These are phyloP conservation scores for Mentha longifolia DNA, from an alignment of 257 asterid genomes.

Conservation along the genomic window DNA sequence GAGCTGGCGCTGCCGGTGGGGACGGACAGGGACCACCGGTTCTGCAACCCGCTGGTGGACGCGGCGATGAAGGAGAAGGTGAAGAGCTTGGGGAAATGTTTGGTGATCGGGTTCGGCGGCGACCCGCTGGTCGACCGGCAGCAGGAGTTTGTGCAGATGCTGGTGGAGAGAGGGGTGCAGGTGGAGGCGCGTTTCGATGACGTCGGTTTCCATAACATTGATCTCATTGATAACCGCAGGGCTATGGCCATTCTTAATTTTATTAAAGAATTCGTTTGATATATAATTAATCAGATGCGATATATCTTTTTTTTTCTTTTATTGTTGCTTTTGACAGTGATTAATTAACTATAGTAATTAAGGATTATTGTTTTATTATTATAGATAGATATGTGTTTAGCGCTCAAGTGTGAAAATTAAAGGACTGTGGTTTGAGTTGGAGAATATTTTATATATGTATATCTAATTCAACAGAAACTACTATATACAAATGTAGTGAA, in stretches of 20 bases:
- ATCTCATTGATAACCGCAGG: constrained; percentile 67
- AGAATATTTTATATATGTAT: no score
- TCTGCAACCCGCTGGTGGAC: constrained; percentile 71
- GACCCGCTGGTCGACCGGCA: constrained; percentile 85
- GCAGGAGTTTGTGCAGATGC: constrained; percentile 75
- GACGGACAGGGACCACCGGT: constrained; percentile 81
- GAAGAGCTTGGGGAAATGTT: constrained; percentile 58
- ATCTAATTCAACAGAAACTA: no score
- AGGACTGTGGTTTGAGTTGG: no score
- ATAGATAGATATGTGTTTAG: no score
- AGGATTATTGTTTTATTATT: no score
- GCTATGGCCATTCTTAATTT: constrained; percentile 68
- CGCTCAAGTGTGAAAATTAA: no score
- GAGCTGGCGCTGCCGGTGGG: constrained; percentile 82
- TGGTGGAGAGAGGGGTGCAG: constrained; percentile 66
- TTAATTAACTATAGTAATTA: no score
- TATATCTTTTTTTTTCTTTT: no score
- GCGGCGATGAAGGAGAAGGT: constrained; percentile 52
- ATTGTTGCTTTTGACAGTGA: no score
- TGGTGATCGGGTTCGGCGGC: constrained; percentile 90
- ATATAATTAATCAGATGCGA: background rate
- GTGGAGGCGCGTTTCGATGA: constrained; percentile 94
- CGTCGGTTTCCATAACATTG: constrained; percentile 84
- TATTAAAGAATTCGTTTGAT: constrained; percentile 72
- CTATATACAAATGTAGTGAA: no score